A percentile compares a stretch with the other conserved stretches of the same genome.
phyloP scores from a whole-genome alignment of 2,329 filamentous ascomycete genomes.

The Trichoderma aggressivum region DNA sequence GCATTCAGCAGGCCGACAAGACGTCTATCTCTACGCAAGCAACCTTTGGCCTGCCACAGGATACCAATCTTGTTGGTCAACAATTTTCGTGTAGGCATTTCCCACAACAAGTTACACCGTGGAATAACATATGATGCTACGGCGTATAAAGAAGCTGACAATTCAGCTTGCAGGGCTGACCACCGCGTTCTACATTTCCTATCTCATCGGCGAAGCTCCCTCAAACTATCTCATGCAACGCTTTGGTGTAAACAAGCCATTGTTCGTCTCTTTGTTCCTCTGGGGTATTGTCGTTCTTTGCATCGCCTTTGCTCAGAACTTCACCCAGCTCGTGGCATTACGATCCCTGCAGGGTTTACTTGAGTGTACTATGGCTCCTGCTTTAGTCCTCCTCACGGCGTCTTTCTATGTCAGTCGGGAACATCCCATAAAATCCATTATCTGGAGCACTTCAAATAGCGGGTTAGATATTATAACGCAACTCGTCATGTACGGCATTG shows the following conservation, averaged over 20 bases:
- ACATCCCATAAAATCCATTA: background rate
- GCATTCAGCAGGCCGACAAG: background rate
- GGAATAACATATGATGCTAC: background rate
- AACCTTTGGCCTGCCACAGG: background rate
- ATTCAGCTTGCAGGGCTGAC: background rate
- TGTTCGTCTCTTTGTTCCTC: background rate
- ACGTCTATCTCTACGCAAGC: background rate
- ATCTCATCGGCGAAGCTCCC: background rate
- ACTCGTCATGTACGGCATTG: background rate
- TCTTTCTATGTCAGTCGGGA: background rate
- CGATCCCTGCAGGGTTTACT: background rate
- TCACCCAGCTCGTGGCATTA: background rate
- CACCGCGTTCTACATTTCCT: background rate
- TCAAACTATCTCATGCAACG: background rate
- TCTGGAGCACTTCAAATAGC: background rate
- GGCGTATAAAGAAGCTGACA: background rate
- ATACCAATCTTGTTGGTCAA: background rate
- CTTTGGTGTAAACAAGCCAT: background rate
- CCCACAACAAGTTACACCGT: background rate
- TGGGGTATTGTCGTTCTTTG: background rate
- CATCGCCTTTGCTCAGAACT: background rate
- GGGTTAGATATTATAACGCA: background rate
- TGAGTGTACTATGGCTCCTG: background rate
- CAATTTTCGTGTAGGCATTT: background rate
- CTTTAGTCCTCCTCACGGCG: background rate